phyloP scores from a whole-genome alignment of 495 filamentous ascomycete genomes.

The Neurospora sp. region DNA sequence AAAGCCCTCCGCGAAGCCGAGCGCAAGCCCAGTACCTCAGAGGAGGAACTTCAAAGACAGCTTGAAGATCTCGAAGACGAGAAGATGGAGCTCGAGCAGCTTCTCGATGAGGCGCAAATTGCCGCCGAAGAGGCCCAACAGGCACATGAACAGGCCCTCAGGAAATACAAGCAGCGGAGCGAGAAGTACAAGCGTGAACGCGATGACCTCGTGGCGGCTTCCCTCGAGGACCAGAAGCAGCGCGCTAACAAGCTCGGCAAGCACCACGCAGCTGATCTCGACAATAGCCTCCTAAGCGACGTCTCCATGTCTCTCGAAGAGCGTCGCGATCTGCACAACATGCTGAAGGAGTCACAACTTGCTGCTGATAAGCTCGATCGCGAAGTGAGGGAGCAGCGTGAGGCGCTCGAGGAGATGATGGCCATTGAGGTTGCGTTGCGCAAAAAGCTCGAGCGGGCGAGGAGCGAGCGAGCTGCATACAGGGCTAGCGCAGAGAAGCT shows the following conservation, averaged over 20 bases:
- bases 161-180: conserved; percentile 44
- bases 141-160: conserved; percentile 62
- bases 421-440: conserved; percentile 22
- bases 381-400: conserved; percentile 29
- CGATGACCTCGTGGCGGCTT: conserved; percentile 20
- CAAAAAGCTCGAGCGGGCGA: conserved; percentile 37
- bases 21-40: conserved; percentile 70
- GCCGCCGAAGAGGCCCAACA: conserved; percentile 72
- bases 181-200: conserved; percentile 36
- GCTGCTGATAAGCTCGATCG: conserved; percentile 34
- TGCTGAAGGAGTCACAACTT: conserved; percentile 62
- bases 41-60: conserved; percentile 69
- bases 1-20: conserved; percentile 41
- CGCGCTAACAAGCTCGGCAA: neutral
- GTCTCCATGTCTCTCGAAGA: conserved; percentile 28
- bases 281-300: conserved; percentile 18
- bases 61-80: conserved; percentile 85
- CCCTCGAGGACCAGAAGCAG: conserved; percentile 17
- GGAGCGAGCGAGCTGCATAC: conserved; percentile 35
- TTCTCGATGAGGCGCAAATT: conserved; percentile 68
- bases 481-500: conserved; percentile 34
- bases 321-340: conserved; percentile 53
- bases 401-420: conserved; percentile 25
- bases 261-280: neutral
- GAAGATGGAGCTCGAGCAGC: conserved; percentile 70